Evolutionary conservation across 2,329 filamentous ascomycete species (phyloP).

Genomic region (Nemania sp.): DNA sequence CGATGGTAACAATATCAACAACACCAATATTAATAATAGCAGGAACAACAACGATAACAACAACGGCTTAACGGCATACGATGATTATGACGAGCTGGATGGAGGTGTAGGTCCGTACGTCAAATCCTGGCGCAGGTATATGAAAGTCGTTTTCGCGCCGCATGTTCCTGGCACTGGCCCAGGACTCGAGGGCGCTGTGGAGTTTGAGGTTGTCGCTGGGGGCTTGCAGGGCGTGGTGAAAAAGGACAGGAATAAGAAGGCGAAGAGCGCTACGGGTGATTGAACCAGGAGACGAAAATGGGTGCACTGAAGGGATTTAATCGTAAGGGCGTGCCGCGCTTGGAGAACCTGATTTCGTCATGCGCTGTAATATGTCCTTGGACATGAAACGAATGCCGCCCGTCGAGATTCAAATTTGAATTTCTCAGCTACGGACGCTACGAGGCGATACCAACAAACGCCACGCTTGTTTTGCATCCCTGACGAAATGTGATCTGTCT

Average conservation of each 20-base stretch:
- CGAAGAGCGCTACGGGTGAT: background rate
- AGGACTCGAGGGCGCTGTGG: conserved; percentile 56
- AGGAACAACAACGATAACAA: too few species aligned
- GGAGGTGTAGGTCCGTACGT: conserved; percentile 48
- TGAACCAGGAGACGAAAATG: background rate
- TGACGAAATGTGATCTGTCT: too few species aligned
- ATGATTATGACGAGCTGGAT: conserved; percentile 44
- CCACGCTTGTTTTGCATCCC: too few species aligned
- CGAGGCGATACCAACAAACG: too few species aligned
- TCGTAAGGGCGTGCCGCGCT: too few species aligned
- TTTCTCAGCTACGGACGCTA: too few species aligned
- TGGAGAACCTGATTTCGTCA: too few species aligned
- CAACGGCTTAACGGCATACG: background rate
- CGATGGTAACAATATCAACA: conserved; percentile 33
- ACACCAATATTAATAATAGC: too few species aligned
- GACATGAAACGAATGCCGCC: too few species aligned
- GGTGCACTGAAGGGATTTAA: too few species aligned
- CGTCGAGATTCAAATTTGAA: too few species aligned
- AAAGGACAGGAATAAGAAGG: conserved; percentile 28
- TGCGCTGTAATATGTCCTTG: too few species aligned
- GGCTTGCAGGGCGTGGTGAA: conserved; percentile 56
- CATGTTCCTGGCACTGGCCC: conserved; percentile 64
- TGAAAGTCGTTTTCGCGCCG: conserved; percentile 88
- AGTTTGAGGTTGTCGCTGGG: conserved; percentile 75
- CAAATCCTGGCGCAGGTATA: conserved; percentile 69